phyloP scores from a whole-genome alignment of 2,329 filamentous ascomycete genomes.

The Colletotrichum chrysophilum region DNA sequence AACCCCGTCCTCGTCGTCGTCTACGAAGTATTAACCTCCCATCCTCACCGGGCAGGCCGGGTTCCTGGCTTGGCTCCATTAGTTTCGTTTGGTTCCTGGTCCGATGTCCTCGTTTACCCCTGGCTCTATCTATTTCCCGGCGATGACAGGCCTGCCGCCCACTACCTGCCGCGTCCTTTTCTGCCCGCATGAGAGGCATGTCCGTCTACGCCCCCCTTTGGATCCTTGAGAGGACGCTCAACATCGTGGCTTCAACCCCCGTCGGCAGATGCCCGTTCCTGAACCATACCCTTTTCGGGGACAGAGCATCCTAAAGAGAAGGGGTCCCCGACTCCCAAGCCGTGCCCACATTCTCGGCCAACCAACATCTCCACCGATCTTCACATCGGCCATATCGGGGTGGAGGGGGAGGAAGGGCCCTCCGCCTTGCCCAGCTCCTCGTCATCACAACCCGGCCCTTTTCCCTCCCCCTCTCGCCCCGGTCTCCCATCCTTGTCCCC shows the following conservation, averaged over 20 bases:
- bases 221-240: background rate
- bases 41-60: conserved; percentile 11
- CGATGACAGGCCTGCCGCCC: background rate
- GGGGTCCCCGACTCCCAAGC: background rate
- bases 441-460: background rate
- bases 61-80: background rate
- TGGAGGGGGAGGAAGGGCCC: background rate
- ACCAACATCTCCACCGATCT: conserved; percentile 10
- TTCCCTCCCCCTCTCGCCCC: background rate
- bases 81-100: conserved; percentile 7
- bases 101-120: conserved; percentile 1
- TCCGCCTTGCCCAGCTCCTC: background rate
- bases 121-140: background rate
- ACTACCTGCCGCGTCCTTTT: background rate
- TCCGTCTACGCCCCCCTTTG: background rate
- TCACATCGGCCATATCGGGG: background rate
- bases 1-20: background rate
- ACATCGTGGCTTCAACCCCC: background rate
- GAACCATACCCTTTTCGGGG: background rate
- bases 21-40: background rate
- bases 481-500: background rate
- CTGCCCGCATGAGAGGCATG: background rate
- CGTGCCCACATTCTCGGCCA: background rate
- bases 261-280: conserved; percentile 15
- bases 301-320: background rate